A percentile compares a stretch with the other conserved stretches of the same genome.
Conservation (phyloP, 805 yeast genomes). For the Candida michaelii region DNA sequence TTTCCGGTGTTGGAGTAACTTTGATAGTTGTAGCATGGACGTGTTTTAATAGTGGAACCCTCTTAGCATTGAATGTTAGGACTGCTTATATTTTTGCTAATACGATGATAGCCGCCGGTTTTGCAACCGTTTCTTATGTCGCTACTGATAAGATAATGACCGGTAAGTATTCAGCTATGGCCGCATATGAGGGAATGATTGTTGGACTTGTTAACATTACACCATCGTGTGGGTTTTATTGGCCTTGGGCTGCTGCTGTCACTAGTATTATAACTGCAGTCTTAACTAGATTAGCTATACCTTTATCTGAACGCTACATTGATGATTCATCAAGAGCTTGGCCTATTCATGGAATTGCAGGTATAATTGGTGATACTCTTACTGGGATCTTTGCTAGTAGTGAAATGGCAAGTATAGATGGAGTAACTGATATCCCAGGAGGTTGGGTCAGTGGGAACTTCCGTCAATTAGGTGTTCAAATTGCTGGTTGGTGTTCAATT, state of each 20-base stretch:
- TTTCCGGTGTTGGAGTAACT: conserved; percentile 40
- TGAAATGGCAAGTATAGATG: conserved; percentile 44
- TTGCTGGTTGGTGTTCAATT: conserved; percentile 44
- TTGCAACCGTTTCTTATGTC: conserved; percentile 47
- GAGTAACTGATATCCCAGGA: conserved; percentile 42
- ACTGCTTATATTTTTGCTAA: conserved; percentile 48
- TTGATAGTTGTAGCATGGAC: conserved; percentile 52
- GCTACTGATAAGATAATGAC: conserved; percentile 40
- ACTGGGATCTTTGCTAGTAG: conserved; percentile 47
- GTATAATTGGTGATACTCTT: conserved; percentile 42
- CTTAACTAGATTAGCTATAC: conserved; percentile 34
- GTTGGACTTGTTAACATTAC: conserved; percentile 48
- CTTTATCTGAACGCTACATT: conserved; percentile 38
- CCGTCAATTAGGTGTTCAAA: conserved; percentile 46
- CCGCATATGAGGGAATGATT: conserved; percentile 48
- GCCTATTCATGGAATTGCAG: conserved; percentile 50
- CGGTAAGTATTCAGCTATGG: conserved; percentile 40
- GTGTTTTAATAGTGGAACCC: conserved; percentile 48
- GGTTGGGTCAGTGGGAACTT: conserved; percentile 50
- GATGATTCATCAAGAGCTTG: conserved; percentile 49
- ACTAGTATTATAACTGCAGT: conserved; percentile 40
- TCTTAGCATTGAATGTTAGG: conserved; percentile 38
- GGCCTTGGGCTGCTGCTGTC: conserved; percentile 48
- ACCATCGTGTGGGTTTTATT: conserved; percentile 46
- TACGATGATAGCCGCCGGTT: conserved; percentile 52